These are phyloP conservation scores for Logfia minima DNA, from an alignment of 129 eudicot genomes.

Conservation along the genomic window DNA sequence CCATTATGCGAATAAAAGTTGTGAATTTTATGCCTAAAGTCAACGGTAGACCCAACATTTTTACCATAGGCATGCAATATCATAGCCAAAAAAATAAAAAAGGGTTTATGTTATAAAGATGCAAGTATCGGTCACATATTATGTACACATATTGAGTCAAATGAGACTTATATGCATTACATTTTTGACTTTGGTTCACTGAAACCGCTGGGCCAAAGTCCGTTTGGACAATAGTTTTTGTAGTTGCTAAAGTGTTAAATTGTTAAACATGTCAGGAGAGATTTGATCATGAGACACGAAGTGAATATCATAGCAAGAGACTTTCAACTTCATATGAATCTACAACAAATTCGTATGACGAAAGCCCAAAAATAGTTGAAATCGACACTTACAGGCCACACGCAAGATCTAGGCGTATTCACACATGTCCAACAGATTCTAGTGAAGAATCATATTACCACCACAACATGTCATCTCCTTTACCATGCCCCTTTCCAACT, in stretches of 20 bases:
- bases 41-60: background rate
- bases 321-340: constrained; percentile 42
- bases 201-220: no score
- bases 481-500: constrained; percentile 39
- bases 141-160: no score
- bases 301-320: constrained; percentile 42
- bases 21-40: background rate
- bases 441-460: constrained; percentile 58
- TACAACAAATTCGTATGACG: constrained; percentile 47
- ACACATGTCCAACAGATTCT: constrained; percentile 49
- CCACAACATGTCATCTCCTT: constrained; percentile 50
- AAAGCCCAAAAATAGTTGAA: constrained; percentile 79
- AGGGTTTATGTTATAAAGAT: no score
- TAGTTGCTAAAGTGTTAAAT: background rate
- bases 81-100: background rate
- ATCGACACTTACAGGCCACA: constrained; percentile 69
- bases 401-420: constrained; percentile 66
- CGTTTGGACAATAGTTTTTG: no score
- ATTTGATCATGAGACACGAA: constrained; percentile 55
- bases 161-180: no score
- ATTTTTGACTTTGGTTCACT: no score
- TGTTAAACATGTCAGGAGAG: constrained; percentile 51
- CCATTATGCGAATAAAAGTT: background rate
- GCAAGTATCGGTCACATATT: no score
- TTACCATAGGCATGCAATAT: background rate